Evolutionary conservation across 495 filamentous ascomycete species (phyloP).

Genomic region (Eremomyces bilateralis): DNA sequence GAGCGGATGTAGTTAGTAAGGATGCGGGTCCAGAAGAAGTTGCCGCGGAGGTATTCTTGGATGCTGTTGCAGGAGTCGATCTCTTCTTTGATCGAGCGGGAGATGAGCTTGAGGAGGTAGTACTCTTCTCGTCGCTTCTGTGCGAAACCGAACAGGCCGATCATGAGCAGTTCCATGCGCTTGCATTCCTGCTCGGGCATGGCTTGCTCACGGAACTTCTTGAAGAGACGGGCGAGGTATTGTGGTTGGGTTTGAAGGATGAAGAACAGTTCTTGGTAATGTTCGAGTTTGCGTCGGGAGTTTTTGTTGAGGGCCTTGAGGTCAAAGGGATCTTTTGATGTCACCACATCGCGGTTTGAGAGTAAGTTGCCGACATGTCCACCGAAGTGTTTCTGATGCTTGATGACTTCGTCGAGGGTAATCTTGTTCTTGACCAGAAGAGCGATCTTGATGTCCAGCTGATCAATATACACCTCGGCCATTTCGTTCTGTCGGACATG

Average conservation of each 20-base stretch:
- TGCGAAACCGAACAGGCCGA: constrained; percentile 93
- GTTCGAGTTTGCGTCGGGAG: constrained; percentile 80
- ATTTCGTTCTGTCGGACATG: constrained; percentile 93
- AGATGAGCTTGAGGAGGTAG: constrained; percentile 78
- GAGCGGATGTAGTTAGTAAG: constrained; percentile 76
- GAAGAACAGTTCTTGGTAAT: constrained; percentile 96
- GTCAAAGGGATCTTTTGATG: constrained; percentile 82
- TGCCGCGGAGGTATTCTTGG: constrained; percentile 71
- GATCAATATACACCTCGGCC: constrained; percentile 92
- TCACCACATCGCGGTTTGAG: constrained; percentile 55
- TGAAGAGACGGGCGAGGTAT: constrained; percentile 78
- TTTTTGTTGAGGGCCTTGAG: constrained; percentile 94
- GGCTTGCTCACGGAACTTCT: constrained; percentile 58
- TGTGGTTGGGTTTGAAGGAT: constrained; percentile 91
- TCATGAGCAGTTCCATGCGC: constrained; percentile 75
- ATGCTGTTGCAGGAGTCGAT: constrained; percentile 50
- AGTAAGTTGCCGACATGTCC: constrained; percentile 74
- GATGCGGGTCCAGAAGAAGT: constrained; percentile 81
- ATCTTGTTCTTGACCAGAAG: constrained; percentile 98
- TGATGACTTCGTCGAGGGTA: constrained; percentile 91
- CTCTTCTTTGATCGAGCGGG: constrained; percentile 65
- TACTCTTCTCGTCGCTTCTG: constrained; percentile 95
- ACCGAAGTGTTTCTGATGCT: constrained; percentile 90
- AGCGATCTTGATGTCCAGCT: constrained; percentile 96
- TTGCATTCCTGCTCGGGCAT: constrained; percentile 84